Base-by-base conservation (phyloP, 768 basidiomycete species). In the Pulveroboletus sp. region DNA sequence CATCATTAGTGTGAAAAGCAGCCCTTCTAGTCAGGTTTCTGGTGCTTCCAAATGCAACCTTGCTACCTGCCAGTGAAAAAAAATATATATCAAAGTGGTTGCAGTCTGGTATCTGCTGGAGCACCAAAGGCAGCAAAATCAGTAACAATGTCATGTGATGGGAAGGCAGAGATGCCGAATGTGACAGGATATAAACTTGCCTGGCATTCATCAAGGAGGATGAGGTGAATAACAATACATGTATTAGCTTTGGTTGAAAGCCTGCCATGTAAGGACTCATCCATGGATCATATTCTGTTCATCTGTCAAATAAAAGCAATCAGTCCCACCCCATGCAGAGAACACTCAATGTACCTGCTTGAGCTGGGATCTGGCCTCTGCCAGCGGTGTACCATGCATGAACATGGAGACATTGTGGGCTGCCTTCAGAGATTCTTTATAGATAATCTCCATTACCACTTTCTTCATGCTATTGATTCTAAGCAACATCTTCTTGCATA, bases 391-490 rank as follows among this genome's bases (percentile, higher is more conserved):
- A 1, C 92, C 83, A 50, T 83, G 77, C 62, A 78, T 83, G 74
- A 93, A 97, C 4, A 91, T 83, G 20, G 80, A 71, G 10, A 97
- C 92, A 65, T 98, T 98, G 69, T 96, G 92, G 55, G 77, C 77
- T 10, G 91, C 85, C 65, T 95, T 91, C 22, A 85, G 83, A 2
- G 88, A 86, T 8, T 94, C 91, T 59, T 86, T 88, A 71, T 98
- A 97, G 62, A 98, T 97, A 55, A 89, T 93, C 66, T 96, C 93
- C 54, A 98, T 88, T 48, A 93, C 85, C 42, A 98, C 86, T 68
- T 93, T 92, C 75, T 96, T 97, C 49, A 95, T 98, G 72, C 85
- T 93, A 68, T 97, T 94, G 59, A 96, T 96, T 48, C 95, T 79
- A 43, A 98, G 75, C 12, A 94, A 69, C 6, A 98, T 73, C 61